Percentiles rank a stretch among this genome's conserved stretches.
phyloP scores from a whole-genome alignment of 2,329 filamentous ascomycete species.

The Pseudocercospora crystallina region DNA sequence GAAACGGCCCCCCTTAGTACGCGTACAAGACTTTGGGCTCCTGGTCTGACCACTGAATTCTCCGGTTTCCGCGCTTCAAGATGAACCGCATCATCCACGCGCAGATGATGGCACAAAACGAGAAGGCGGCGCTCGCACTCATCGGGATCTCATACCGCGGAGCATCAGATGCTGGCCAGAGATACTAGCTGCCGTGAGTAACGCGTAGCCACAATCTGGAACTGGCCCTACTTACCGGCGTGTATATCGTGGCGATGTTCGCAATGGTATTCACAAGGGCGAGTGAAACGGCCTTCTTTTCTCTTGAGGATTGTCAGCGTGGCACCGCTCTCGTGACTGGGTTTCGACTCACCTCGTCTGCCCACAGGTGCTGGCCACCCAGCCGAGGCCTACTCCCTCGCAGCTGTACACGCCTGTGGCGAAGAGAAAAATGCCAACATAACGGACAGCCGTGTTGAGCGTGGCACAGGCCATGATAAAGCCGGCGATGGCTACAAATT shows the following conservation, averaged over 20 bases:
- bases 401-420: background rate
- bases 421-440: conserved; percentile 4
- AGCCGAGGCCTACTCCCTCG: background rate
- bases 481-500: conserved; percentile 4
- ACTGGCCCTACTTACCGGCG: too few relatives aligned
- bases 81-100: too few relatives aligned
- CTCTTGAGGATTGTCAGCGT: too few relatives aligned
- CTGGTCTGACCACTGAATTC: too few relatives aligned
- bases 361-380: background rate
- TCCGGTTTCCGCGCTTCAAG: too few relatives aligned
- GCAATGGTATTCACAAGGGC: conserved; percentile 7
- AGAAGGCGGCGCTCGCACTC: conserved; percentile 3
- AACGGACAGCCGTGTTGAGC: background rate
- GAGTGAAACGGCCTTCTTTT: conserved; percentile 7
- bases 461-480: conserved; percentile 1
- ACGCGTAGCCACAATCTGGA: background rate
- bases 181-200: background rate
- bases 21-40: too few relatives aligned
- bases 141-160: conserved; percentile 1
- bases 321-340: background rate
- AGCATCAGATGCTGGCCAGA: conserved; percentile 1
- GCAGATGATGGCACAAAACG: too few relatives aligned
- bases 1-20: too few relatives aligned
- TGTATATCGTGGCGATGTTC: conserved; percentile 5
- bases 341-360: background rate